Evolutionary conservation across 1,139 yeast genomes (phyloP), one percentile per base, ranked within the genome.

Genomic region (Neolecta irregularis): DNA sequence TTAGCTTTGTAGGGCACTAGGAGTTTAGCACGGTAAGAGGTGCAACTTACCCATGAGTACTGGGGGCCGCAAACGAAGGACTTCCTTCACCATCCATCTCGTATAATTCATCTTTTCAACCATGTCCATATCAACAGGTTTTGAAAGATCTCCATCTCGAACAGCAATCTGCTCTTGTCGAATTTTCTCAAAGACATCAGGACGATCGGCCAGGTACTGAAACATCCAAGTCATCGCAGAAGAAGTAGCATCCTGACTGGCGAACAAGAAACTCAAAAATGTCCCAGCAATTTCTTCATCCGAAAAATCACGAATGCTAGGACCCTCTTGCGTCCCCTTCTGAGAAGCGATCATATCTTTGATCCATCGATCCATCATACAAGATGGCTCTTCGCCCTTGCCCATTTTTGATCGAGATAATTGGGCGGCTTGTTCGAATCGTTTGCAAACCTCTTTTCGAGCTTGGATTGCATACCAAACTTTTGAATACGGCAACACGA

Each of bases 141-240:
- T 63, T 45, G 57, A 52, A 40, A 79, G 74, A 54, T 85, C 88
- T 49, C 78, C 75, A 49, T 67, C 65, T 61, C 96, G 76, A 38
- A 88, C 81, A 11, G 65, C 61, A 48, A 85, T 57, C 62, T 88
- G 98, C 61, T 88, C 98, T 57, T 78, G 79, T 61, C 96, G 76
- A 44, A 88, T 69, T 57, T 81, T 83, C 31, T 58, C 65, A 54
- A 72, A 71, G 43, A 88, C 74, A 47, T 88, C 96, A 31, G 96
- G 95, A 53, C 94, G 72, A 57, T 88, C 98, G 44, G 94, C 85
- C 38, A 83, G 75, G 48, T 81, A 69, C 64, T 88, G 98, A 72
- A 85, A 88, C 53, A 88, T 67, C 98, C 98, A 88, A 58, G 96
- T 85, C 45, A 94, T 92, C 48, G 92, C 74, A n/a, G 94, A 80